Evolutionary conservation across 306 rosid genomes (phyloP).

Genomic region (Vigna trinervia): DNA sequence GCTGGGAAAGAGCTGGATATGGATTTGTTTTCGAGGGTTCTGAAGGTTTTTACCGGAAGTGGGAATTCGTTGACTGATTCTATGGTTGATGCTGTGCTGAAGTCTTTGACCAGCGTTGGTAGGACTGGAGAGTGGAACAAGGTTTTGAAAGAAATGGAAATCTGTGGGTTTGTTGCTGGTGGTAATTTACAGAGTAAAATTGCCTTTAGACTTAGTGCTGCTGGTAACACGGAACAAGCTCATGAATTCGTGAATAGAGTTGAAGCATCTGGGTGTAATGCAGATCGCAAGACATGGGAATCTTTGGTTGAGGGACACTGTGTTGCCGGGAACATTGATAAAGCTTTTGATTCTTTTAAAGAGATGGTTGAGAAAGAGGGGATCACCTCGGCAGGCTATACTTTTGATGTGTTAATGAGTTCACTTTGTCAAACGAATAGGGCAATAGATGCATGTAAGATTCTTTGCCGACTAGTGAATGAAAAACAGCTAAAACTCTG

Average conservation of each 20-base stretch:
- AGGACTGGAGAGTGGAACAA: conserved; percentile 56
- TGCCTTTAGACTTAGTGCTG: conserved; percentile 57
- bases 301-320: conserved; percentile 69
- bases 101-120: conserved; percentile 68
- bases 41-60: conserved; percentile 56
- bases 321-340: conserved; percentile 62
- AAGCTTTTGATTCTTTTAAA: conserved; percentile 62
- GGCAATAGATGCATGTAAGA: conserved; percentile 64
- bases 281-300: conserved; percentile 59
- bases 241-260: conserved; percentile 54
- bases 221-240: conserved; percentile 64
- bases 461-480: conserved; percentile 55
- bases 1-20: conserved; percentile 61
- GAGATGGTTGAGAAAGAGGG: conserved; percentile 70
- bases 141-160: conserved; percentile 76
- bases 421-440: conserved; percentile 64
- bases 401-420: conserved; percentile 59
- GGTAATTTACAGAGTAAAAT: conserved; percentile 53
- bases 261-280: conserved; percentile 54
- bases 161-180: conserved; percentile 59
- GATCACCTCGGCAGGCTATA: conserved; percentile 44
- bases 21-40: conserved; percentile 57
- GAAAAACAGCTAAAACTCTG: conserved; percentile 63
- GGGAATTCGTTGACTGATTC: conserved; percentile 65
- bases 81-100: conserved; percentile 57